Conservation (phyloP, 2,329 filamentous ascomycete species). For the Diaporthe sp. region DNA sequence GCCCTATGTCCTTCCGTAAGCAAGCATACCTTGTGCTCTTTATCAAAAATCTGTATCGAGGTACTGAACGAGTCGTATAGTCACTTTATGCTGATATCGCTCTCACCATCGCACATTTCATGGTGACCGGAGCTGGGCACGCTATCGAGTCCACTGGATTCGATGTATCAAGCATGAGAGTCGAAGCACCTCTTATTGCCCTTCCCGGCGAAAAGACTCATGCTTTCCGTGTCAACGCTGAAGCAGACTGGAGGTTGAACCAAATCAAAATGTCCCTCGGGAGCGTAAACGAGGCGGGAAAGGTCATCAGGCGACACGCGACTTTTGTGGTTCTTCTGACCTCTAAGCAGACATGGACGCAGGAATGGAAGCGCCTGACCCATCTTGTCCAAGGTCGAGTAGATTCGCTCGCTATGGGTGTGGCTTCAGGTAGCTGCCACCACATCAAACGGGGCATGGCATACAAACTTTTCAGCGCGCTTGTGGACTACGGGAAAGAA, state of each 20-base stretch:
- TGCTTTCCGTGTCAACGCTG: neutral
- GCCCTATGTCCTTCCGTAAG: constrained; percentile 9
- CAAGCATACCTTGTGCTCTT: neutral
- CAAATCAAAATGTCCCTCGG: constrained; percentile 4
- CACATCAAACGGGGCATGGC: constrained; percentile 9
- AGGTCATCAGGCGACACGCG: neutral
- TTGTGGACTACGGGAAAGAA: constrained; percentile 1
- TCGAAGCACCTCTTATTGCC: constrained; percentile 13
- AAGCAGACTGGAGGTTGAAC: neutral
- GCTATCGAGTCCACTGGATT: neutral
- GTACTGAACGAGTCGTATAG: neutral
- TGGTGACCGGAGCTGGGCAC: neutral
- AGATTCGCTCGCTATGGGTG: neutral
- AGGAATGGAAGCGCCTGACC: neutral
- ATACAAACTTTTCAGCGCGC: constrained; percentile 10
- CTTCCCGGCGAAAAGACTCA: neutral
- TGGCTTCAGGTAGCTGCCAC: neutral
- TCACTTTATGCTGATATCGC: constrained; percentile 24
- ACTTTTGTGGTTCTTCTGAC: neutral
- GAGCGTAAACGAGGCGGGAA: neutral
- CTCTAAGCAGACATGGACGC: neutral
- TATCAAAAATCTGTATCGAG: neutral
- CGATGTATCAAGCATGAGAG: constrained; percentile 1
- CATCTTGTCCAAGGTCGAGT: constrained; percentile 11
- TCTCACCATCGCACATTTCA: constrained; percentile 1